phyloP scores from a whole-genome alignment of 2,329 filamentous ascomycete genomes.

The Fusarium drepaniforme region DNA sequence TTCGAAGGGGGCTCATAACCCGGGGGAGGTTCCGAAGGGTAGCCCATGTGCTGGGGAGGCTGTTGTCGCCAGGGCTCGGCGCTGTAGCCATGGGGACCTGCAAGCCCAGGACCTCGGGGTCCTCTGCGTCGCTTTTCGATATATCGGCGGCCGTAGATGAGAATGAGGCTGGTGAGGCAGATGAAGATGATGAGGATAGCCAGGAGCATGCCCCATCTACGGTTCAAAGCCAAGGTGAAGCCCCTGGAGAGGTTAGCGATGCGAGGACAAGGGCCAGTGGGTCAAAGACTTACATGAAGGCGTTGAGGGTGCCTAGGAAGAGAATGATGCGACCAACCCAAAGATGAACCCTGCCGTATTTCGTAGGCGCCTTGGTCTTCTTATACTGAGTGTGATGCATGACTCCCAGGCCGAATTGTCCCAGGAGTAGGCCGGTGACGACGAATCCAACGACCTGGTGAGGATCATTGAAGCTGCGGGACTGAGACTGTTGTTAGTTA shows the following conservation, averaged over 20 bases:
- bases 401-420: slow-evolving; percentile 66
- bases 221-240: slow-evolving; percentile 66
- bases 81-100: slow-evolving; percentile 41
- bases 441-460: slow-evolving; percentile 72
- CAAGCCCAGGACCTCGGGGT: slow-evolving; percentile 27
- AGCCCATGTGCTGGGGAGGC: slow-evolving; percentile 32
- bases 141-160: slow-evolving; percentile 48
- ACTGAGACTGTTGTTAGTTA: slow-evolving; percentile 51
- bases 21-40: slow-evolving; percentile 47
- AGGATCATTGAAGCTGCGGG: slow-evolving; percentile 62
- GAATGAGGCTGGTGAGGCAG: slow-evolving; percentile 55
- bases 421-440: slow-evolving; percentile 63
- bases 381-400: slow-evolving; percentile 67
- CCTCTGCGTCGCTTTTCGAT: slow-evolving; percentile 40
- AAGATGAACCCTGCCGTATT: slow-evolving; percentile 65
- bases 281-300: slow-evolving; percentile 61
- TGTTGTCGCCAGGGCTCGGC: slow-evolving; percentile 48
- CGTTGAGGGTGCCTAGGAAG: slow-evolving; percentile 66
- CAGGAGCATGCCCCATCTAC: slow-evolving; percentile 61
- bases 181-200: slow-evolving; percentile 59
- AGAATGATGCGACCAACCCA: slow-evolving; percentile 69
- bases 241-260: slow-evolving; percentile 55
- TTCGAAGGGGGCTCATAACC: slow-evolving; percentile 50
- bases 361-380: slow-evolving; percentile 61
- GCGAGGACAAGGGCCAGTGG: neutral